A percentile compares a stretch with the other conserved stretches of the same genome.
Conservation (phyloP, 2,329 filamentous ascomycete genomes). For the Paraphoma sp. region DNA sequence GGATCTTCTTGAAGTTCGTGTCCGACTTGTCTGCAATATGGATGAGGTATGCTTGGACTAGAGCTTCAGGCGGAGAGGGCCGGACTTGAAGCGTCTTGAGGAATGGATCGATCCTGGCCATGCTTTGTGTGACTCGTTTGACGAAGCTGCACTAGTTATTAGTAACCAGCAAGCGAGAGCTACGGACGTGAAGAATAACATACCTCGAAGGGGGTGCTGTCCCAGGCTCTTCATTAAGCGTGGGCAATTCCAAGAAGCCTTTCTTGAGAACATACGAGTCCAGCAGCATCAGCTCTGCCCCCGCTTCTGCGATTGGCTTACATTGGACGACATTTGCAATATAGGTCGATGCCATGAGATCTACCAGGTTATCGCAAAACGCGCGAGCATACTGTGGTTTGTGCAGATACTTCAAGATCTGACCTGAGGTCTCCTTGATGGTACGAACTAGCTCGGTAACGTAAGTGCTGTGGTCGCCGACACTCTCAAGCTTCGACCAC, state of each 20-base stretch:
- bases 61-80: conserved; percentile 85
- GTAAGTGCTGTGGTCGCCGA: conserved; percentile 92
- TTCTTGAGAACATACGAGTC: conserved; percentile 93
- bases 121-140: conserved; percentile 83
- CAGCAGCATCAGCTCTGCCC: conserved; percentile 96
- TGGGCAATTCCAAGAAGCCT: conserved; percentile 74
- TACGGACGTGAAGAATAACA: conserved; percentile 16
- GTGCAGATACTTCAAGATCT: conserved; percentile 77
- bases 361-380: conserved; percentile 95
- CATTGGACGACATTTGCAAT: conserved; percentile 86
- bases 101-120: conserved; percentile 86
- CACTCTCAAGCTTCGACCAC: conserved; percentile 92
- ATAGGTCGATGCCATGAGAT: conserved; percentile 80
- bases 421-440: conserved; percentile 73
- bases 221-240: conserved; percentile 61
- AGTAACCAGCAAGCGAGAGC: conserved; percentile 2
- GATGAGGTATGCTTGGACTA: conserved; percentile 97
- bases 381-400: conserved; percentile 95
- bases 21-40: conserved; percentile 95
- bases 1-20: conserved; percentile 92
- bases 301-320: conserved; percentile 88
- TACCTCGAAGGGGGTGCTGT: conserved; percentile 63
- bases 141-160: conserved; percentile 67
- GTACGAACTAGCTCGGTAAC: conserved; percentile 80
- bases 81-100: conserved; percentile 97